Evolutionary conservation across 768 basidiomycete genomes (phyloP).

Genomic region (Pleurotus ostreatus): DNA sequence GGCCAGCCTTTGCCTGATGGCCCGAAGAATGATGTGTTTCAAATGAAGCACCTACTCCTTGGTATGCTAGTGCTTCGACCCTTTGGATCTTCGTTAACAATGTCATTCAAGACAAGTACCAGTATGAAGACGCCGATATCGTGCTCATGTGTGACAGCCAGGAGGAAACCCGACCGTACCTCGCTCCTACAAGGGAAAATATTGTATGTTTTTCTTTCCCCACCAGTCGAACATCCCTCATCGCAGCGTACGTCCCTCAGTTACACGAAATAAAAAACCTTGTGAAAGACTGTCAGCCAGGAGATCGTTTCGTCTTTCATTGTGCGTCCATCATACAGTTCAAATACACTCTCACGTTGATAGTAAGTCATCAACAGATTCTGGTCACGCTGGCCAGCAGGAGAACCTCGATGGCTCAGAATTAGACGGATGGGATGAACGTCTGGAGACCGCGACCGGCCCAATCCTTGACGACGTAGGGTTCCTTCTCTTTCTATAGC

Average conservation of each 20-base stretch:
- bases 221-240: too few species aligned
- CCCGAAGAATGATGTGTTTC: slow-evolving; percentile 32
- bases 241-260: background rate
- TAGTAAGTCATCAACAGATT: slow-evolving; percentile 23
- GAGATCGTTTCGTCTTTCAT: slow-evolving; percentile 49
- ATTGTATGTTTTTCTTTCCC: slow-evolving; percentile 31
- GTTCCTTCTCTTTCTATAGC: too few species aligned
- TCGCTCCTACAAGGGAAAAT: slow-evolving; percentile 37
- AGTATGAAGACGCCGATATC: slow-evolving; percentile 35
- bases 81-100: background rate
- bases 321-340: too few species aligned
- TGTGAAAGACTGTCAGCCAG: slow-evolving; percentile 36
- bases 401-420: slow-evolving; percentile 32
- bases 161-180: slow-evolving; percentile 12
- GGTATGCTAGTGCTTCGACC: slow-evolving; percentile 21
- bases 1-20: slow-evolving; percentile 16
- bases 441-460: background rate
- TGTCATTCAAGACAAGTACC: slow-evolving; percentile 27
- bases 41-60: slow-evolving; percentile 23
- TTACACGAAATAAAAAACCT: slow-evolving; percentile 37
- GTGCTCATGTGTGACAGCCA: slow-evolving; percentile 39
- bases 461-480: background rate
- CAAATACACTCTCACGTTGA: too few species aligned
- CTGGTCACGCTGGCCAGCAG: slow-evolving; percentile 38
- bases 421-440: slow-evolving; percentile 38